A percentile compares a stretch with the other conserved stretches of the same genome.
Conservation (phyloP, 177 flowering plant genomes). For the Vitis hybrid region DNA sequence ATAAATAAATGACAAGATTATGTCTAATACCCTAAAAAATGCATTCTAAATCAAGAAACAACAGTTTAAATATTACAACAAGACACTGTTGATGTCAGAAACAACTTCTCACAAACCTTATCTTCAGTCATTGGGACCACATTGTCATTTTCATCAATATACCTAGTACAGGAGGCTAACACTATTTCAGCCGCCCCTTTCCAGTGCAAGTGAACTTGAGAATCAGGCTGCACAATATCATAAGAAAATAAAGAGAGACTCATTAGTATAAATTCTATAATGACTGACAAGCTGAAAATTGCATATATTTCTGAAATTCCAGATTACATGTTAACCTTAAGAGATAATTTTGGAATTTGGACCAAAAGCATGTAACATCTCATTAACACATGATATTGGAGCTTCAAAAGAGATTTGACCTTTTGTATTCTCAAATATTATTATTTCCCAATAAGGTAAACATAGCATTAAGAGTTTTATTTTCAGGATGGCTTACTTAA, state of each 20-base stretch:
- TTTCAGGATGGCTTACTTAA: no score
- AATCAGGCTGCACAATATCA: constrained; percentile 51
- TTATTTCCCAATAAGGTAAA: no score
- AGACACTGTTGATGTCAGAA: background rate
- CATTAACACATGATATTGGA: no score
- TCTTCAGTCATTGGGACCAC: constrained; percentile 44
- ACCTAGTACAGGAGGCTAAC: constrained; percentile 57
- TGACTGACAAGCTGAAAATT: background rate
- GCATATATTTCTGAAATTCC: background rate
- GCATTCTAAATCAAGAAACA: background rate
- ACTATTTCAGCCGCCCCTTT: constrained; percentile 99
- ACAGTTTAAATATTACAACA: background rate
- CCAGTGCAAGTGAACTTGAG: constrained; percentile 87
- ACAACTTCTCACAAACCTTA: constrained; percentile 46
- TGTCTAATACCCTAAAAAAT: background rate
- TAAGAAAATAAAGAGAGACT: background rate
- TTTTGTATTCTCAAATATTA: no score
- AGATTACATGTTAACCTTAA: background rate
- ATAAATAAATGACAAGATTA: no score
- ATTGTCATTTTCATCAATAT: constrained; percentile 46
- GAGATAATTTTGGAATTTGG: background rate
- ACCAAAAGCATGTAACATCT: no score
- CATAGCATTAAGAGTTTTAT: no score
- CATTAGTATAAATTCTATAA: background rate
- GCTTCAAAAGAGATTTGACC: no score